Conservation (phyloP, 2,329 filamentous ascomycete genomes). For the Diaporthe amygdali region DNA sequence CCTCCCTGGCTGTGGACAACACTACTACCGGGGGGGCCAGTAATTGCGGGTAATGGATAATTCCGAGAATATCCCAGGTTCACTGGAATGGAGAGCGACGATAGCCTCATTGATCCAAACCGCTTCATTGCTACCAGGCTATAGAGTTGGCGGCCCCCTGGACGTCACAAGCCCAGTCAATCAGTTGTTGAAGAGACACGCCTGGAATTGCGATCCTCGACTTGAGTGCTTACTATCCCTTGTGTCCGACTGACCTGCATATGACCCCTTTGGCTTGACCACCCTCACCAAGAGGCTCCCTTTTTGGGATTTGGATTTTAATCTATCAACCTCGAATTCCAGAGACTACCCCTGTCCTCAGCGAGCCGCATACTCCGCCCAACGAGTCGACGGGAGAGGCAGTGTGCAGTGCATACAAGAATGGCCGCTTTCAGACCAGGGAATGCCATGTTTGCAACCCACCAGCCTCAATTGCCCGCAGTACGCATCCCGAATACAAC, state of each 20-base stretch:
- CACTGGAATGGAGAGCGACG: background rate
- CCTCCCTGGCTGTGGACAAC: background rate
- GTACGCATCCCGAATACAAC: conserved; percentile 8
- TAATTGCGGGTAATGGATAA: background rate
- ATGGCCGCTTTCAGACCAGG: conserved; percentile 6
- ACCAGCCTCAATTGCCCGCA: conserved; percentile 4
- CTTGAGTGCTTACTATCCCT: background rate
- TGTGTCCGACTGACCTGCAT: background rate
- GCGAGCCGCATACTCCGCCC: background rate
- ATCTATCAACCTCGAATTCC: background rate
- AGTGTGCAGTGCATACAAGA: background rate
- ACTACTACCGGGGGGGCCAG: background rate
- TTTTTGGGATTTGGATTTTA: background rate
- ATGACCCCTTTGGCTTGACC: background rate
- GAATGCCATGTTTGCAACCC: conserved; percentile 1
- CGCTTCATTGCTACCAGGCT: background rate
- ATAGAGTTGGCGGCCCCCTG: background rate
- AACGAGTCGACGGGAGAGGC: background rate
- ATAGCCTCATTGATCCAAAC: background rate
- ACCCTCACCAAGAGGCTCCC: background rate
- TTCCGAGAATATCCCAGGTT: background rate
- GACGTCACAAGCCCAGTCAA: background rate
- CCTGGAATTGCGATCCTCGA: conserved; percentile 2
- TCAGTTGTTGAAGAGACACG: background rate
- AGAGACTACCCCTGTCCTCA: background rate